A percentile compares a stretch with the other conserved stretches of the same genome.
phyloP scores from a whole-genome alignment of 148 eudicot species.

The Fagopyrum homotropicum region DNA sequence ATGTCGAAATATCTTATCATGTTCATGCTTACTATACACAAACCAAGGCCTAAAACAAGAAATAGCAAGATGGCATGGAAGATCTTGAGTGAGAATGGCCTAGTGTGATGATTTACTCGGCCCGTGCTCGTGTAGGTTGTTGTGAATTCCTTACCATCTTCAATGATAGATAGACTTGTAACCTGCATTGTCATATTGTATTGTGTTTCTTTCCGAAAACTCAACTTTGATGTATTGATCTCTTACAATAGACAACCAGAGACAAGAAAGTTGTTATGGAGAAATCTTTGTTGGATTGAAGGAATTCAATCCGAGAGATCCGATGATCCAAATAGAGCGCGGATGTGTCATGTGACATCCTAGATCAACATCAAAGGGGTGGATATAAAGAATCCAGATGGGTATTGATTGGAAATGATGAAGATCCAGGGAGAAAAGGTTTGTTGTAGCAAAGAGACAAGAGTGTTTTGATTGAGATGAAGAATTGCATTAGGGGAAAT shows the following conservation, averaged over 20 bases:
- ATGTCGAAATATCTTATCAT: constrained; percentile 26
- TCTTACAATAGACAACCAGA: not conserved
- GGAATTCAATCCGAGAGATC: not conserved
- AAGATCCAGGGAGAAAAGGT: not conserved
- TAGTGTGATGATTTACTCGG: constrained; percentile 24
- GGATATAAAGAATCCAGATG: not conserved
- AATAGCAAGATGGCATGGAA: constrained; percentile 31
- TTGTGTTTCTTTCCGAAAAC: not conserved
- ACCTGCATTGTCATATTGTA: constrained; percentile 19
- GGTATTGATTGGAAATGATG: not conserved
- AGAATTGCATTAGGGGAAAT: not conserved
- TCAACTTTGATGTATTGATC: not conserved
- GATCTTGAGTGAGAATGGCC: constrained; percentile 26
- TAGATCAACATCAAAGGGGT: constrained; percentile 3
- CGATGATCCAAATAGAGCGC: constrained; percentile 6
- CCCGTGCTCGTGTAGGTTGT: constrained; percentile 8
- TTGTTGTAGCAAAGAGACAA: not conserved
- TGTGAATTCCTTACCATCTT: constrained; percentile 18
- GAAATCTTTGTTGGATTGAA: not conserved
- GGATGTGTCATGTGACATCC: constrained; percentile 8
- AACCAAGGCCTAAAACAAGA: constrained; percentile 28
- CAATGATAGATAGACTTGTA: constrained; percentile 20
- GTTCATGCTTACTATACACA: constrained; percentile 35
- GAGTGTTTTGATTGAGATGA: not conserved
- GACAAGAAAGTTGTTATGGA: no score